phyloP scores from a whole-genome alignment of 805 yeast genomes.

The Kurtzmaniella cleridarum region DNA sequence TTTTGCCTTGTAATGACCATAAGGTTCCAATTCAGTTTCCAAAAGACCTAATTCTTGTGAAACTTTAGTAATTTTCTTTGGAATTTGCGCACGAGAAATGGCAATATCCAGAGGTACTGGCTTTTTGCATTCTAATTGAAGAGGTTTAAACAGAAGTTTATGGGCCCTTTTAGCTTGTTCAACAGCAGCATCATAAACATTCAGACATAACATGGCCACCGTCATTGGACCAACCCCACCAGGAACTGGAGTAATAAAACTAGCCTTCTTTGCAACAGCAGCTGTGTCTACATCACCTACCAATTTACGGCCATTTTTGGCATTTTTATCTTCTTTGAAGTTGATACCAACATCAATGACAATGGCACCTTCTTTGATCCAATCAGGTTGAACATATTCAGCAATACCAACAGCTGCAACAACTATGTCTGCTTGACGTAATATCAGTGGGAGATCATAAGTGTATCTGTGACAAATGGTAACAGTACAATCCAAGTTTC shows the following conservation, averaged over 20 bases:
- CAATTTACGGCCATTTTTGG: slow-evolving; percentile 72
- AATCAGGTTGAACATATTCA: slow-evolving; percentile 76
- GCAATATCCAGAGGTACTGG: slow-evolving; percentile 93
- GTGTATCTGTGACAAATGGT: slow-evolving; percentile 81
- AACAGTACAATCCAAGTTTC: slow-evolving; percentile 79
- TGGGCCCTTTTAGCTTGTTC: slow-evolving; percentile 44
- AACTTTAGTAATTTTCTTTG: slow-evolving; percentile 70
- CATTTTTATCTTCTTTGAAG: slow-evolving; percentile 69
- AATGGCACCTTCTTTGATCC: slow-evolving; percentile 80
- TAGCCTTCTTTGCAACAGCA: slow-evolving; percentile 56
- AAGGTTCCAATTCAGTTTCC: slow-evolving; percentile 76
- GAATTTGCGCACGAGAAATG: slow-evolving; percentile 82
- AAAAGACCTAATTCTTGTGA: slow-evolving; percentile 81
- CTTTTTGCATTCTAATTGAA: slow-evolving; percentile 41
- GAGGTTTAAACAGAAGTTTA: slow-evolving; percentile 47
- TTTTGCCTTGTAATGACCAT: slow-evolving; percentile 88
- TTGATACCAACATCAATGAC: slow-evolving; percentile 96
- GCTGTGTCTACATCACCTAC: slow-evolving; percentile 95
- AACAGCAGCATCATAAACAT: slow-evolving; percentile 77
- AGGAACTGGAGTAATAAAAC: slow-evolving; percentile 90
- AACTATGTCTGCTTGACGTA: slow-evolving; percentile 75
- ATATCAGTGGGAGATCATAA: slow-evolving; percentile 47
- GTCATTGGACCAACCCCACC: slow-evolving; percentile 99
- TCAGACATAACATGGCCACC: slow-evolving; percentile 88
- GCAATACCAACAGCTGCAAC: slow-evolving; percentile 91